These are phyloP conservation scores for Zelonia costaricensis DNA, from an alignment of 208 protist genomes.

Conservation along the genomic window DNA sequence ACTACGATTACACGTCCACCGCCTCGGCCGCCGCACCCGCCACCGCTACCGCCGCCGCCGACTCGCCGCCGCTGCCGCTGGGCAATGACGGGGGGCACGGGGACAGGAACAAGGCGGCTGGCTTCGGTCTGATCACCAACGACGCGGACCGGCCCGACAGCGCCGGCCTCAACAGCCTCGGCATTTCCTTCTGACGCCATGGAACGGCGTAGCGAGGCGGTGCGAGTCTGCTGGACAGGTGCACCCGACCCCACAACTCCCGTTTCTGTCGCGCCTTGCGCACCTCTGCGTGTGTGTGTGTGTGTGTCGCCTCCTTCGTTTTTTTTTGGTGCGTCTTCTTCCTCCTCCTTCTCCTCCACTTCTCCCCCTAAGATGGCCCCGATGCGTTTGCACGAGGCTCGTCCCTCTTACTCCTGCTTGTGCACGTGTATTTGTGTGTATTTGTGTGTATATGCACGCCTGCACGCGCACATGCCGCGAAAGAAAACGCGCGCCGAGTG, in stretches of 20 bases:
- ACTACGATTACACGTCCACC: neutral
- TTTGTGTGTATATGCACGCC: too few relatives aligned
- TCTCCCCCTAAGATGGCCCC: too few relatives aligned
- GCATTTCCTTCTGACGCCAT: constrained; percentile 9
- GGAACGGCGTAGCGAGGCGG: too few relatives aligned
- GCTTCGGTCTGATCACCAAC: neutral
- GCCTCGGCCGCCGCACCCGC: neutral
- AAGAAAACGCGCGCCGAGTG: too few relatives aligned
- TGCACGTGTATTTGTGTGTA: neutral
- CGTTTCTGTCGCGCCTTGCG: neutral
- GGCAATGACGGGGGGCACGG: neutral
- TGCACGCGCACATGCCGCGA: too few relatives aligned
- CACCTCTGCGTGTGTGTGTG: neutral
- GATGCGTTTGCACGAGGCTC: too few relatives aligned
- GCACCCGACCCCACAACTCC: too few relatives aligned
- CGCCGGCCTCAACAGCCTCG: neutral
- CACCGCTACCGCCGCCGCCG: neutral
- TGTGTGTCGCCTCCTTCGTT: neutral
- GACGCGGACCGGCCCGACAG: neutral
- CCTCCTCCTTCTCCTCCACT: neutral
- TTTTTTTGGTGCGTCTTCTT: neutral
- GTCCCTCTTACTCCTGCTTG: too few relatives aligned
- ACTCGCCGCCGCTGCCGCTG: neutral
- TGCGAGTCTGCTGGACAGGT: too few relatives aligned
- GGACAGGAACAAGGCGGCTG: too few relatives aligned